These are phyloP conservation scores for Geotrichum aggregatum DNA, from an alignment of 1,139 yeast species.

Conservation along the genomic window DNA sequence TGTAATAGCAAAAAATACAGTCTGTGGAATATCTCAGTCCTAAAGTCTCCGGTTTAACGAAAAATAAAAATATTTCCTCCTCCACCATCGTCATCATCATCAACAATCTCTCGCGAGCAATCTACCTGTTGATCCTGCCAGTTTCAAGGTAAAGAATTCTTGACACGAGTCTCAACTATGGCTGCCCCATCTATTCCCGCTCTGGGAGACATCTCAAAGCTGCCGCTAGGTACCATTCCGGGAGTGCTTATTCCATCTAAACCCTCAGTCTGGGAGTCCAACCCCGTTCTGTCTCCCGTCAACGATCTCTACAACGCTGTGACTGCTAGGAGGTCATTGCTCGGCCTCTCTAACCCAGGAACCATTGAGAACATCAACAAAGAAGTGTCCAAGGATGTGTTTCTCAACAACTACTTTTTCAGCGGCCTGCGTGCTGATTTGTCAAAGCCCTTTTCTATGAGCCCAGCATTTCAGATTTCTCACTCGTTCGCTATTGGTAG, in stretches of 20 bases:
- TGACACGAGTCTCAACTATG: slow-evolving; percentile 1
- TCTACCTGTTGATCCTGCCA: background rate
- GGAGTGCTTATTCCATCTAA: slow-evolving; percentile 24
- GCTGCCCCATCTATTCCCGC: slow-evolving; percentile 27
- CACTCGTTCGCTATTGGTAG: slow-evolving; percentile 92
- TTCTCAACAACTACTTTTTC: slow-evolving; percentile 83
- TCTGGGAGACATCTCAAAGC: slow-evolving; percentile 29
- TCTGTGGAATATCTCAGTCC: no score
- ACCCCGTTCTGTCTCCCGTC: slow-evolving; percentile 78
- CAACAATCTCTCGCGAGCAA: background rate
- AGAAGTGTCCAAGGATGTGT: slow-evolving; percentile 91
- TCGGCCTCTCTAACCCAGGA: slow-evolving; percentile 88
- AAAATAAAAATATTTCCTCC: background rate
- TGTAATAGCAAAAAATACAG: no score
- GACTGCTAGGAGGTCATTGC: slow-evolving; percentile 71
- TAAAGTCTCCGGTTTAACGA: no score
- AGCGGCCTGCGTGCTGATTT: slow-evolving; percentile 96
- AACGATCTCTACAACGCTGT: slow-evolving; percentile 71
- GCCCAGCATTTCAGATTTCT: slow-evolving; percentile 95
- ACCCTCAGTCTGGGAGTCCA: slow-evolving; percentile 63
- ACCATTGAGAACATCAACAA: slow-evolving; percentile 89
- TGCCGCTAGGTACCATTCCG: slow-evolving; percentile 22
- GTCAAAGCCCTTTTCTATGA: slow-evolving; percentile 84
- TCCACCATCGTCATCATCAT: slow-evolving; percentile 1
- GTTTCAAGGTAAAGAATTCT: background rate